Evolutionary conservation across 345 rosid species (phyloP).

Genomic region (Eucalyptus paniculata): DNA sequence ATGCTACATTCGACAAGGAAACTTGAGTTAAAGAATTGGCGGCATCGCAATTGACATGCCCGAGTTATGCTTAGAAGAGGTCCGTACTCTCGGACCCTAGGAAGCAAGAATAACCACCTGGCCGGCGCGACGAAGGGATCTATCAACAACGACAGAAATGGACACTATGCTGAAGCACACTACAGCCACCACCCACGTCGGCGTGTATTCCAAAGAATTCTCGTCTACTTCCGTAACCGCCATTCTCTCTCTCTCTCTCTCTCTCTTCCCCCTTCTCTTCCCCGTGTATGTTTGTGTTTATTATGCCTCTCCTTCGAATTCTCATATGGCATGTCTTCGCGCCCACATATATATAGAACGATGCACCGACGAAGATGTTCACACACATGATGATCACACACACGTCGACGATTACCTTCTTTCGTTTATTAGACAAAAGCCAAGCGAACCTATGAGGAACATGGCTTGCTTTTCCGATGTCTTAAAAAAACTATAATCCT

Average conservation of each 20-base stretch:
- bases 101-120: slow-evolving; percentile 14
- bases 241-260: slow-evolving; percentile 7
- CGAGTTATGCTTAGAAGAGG: background rate
- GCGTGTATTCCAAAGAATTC: slow-evolving; percentile 47
- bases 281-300: background rate
- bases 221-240: slow-evolving; percentile 22
- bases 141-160: background rate
- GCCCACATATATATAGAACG: too few species aligned
- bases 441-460: too few species aligned
- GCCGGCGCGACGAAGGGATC: slow-evolving; percentile 8
- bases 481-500: too few species aligned
- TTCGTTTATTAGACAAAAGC: too few species aligned
- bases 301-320: background rate
- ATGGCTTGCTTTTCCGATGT: too few species aligned
- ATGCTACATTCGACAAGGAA: background rate
- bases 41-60: too few species aligned
- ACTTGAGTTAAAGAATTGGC: too few species aligned
- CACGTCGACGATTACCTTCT: too few species aligned
- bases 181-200: slow-evolving; percentile 79
- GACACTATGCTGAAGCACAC: slow-evolving; percentile 67
- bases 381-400: too few species aligned
- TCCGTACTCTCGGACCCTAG: background rate
- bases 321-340: background rate
- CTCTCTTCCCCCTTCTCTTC: background rate
- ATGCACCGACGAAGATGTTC: too few species aligned